Conservation (phyloP, 768 basidiomycete species). For the Cantharellus cinnabarinus region DNA sequence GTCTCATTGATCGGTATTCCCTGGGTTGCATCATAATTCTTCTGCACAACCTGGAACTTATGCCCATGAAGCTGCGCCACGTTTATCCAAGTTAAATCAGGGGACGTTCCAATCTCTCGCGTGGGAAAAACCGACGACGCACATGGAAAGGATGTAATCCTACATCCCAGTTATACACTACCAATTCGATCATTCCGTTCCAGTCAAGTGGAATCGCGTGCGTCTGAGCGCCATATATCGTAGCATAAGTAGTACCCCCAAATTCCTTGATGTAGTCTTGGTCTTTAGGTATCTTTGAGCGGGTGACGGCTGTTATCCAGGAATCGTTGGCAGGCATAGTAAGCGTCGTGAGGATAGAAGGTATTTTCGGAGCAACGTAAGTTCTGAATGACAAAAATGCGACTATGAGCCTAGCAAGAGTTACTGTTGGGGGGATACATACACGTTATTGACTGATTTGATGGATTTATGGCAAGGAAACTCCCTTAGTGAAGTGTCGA, state of each 20-base stretch:
- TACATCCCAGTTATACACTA: conserved; percentile 20
- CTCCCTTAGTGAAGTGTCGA: too few species aligned
- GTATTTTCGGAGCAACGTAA: conserved; percentile 30
- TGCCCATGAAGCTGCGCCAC: conserved; percentile 81
- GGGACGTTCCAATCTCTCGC: neutral
- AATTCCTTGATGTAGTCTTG: neutral
- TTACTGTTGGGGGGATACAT: neutral
- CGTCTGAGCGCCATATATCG: conserved; percentile 62
- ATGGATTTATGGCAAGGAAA: too few species aligned
- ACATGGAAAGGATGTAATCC: conserved; percentile 74
- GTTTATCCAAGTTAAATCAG: conserved; percentile 10
- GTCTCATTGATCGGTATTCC: conserved; percentile 53
- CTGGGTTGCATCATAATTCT: conserved; percentile 44
- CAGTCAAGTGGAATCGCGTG: conserved; percentile 46
- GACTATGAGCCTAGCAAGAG: neutral
- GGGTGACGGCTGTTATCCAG: neutral
- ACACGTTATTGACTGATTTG: conserved; percentile 7
- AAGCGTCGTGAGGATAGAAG: conserved; percentile 54
- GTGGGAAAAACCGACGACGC: neutral
- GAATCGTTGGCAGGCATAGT: conserved; percentile 38
- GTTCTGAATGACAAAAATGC: conserved; percentile 10
- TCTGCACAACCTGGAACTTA: conserved; percentile 61
- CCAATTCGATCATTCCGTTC: conserved; percentile 28
- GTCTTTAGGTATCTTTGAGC: too few species aligned
- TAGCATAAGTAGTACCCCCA: conserved; percentile 35